Evolutionary conservation across 2,329 filamentous ascomycete species (phyloP).

Genomic region (Monosporascus sp.): DNA sequence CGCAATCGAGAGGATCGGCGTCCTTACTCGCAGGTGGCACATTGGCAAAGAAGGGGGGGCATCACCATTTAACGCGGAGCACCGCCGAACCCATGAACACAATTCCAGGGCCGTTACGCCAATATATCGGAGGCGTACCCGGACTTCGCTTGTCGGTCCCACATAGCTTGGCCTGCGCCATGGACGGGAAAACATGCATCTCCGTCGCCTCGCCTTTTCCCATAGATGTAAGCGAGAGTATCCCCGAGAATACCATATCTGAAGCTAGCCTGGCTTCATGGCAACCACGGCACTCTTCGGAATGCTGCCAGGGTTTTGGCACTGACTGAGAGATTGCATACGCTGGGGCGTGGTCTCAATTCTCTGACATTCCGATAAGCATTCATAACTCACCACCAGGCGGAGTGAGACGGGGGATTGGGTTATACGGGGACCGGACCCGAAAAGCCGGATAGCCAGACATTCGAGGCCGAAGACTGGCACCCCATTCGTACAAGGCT

Average conservation of each 20-base stretch:
- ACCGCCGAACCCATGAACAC: neutral
- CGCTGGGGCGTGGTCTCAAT: neutral
- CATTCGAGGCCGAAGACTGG: neutral
- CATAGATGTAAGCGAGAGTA: neutral
- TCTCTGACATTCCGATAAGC: neutral
- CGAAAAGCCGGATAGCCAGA: neutral
- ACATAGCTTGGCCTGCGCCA: neutral
- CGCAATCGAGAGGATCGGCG: too few relatives aligned
- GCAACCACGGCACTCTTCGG: neutral
- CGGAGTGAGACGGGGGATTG: neutral
- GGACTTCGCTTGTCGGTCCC: neutral
- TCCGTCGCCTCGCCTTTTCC: too few relatives aligned
- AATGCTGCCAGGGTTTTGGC: neutral
- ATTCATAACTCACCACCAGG: neutral
- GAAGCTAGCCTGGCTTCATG: neutral
- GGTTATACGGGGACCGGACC: neutral
- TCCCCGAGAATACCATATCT: neutral
- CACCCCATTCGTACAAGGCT: neutral
- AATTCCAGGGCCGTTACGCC: neutral
- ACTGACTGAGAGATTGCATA: neutral
- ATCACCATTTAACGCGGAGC: too few relatives aligned
- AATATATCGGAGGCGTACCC: neutral
- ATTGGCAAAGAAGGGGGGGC: too few relatives aligned
- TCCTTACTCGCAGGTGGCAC: too few relatives aligned
- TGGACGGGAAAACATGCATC: neutral